phyloP scores from a whole-genome alignment of 805 yeast species.

The Cyberlindnera mrakii region DNA sequence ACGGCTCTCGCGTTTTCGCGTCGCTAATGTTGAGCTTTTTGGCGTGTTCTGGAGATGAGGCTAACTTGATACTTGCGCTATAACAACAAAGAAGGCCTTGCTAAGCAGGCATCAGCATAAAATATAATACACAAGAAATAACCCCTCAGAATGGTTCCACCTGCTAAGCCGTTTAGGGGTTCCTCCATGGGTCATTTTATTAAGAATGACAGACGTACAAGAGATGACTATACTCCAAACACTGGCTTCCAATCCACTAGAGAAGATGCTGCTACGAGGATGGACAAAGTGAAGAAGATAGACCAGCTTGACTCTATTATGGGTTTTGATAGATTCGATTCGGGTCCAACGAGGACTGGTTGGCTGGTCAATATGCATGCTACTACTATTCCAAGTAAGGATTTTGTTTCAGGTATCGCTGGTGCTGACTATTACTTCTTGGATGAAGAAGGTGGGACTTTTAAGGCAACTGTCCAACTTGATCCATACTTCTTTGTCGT shows the following conservation, averaged over 20 bases:
- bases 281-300: slow-evolving; percentile 50
- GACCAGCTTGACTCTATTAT: slow-evolving; percentile 72
- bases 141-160: neutral
- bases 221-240: slow-evolving; percentile 18
- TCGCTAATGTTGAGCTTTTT: no score
- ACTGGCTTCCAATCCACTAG: slow-evolving; percentile 29
- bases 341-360: slow-evolving; percentile 70
- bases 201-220: slow-evolving; percentile 28
- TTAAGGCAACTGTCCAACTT: slow-evolving; percentile 75
- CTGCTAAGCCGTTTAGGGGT: slow-evolving; percentile 32
- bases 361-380: slow-evolving; percentile 96
- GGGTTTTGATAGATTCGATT: slow-evolving; percentile 81
- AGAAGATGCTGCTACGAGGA: slow-evolving; percentile 24
- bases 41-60: no score
- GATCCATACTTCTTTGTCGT: slow-evolving; percentile 83
- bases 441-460: slow-evolving; percentile 95
- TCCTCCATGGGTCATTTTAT: slow-evolving; percentile 49
- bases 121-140: neutral
- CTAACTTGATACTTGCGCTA: no score
- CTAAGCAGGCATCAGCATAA: neutral
- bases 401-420: slow-evolving; percentile 59
- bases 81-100: no score
- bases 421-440: slow-evolving; percentile 93
- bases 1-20: no score
- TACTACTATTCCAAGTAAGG: slow-evolving; percentile 58